Conservation (phyloP, 2,329 filamentous ascomycete species). For the Cordyceps cicadae region DNA sequence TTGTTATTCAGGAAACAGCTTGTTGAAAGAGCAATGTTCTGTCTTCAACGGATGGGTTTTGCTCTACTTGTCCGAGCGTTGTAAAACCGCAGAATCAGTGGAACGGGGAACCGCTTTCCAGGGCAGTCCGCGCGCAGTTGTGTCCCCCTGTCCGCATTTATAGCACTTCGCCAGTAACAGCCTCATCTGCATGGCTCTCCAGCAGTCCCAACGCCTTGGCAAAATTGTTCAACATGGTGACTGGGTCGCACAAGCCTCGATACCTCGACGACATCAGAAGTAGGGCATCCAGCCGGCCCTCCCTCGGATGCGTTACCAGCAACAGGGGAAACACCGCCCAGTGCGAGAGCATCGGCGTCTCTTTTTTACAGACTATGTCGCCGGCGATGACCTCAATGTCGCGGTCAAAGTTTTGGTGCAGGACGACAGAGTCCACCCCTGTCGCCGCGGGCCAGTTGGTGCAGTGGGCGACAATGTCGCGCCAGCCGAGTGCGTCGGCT, state of each 20-base stretch:
- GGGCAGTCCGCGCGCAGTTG: too few species aligned
- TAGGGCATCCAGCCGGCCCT: neutral
- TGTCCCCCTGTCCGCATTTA: neutral
- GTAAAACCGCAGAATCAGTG: too few species aligned
- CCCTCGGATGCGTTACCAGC: neutral
- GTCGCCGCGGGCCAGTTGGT: neutral
- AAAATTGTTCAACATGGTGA: neutral
- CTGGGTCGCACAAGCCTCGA: neutral
- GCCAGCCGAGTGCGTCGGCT: neutral
- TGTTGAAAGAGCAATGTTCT: too few species aligned
- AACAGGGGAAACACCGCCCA: slow-evolving; percentile 2
- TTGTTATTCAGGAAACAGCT: too few species aligned
- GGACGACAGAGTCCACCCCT: neutral
- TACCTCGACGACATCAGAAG: slow-evolving; percentile 4
- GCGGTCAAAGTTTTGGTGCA: slow-evolving; percentile 7
- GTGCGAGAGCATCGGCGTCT: neutral
- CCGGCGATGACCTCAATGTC: neutral
- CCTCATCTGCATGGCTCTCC: neutral
- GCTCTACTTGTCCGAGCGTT: too few species aligned
- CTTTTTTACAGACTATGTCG: neutral
- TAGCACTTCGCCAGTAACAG: neutral
- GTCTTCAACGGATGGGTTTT: too few species aligned
- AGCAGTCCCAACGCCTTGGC: neutral
- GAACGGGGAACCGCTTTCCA: too few species aligned
- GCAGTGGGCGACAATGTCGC: neutral